These are phyloP conservation scores for Dendryphion nanum DNA, from an alignment of 2,329 filamentous ascomycete genomes.

Conservation along the genomic window DNA sequence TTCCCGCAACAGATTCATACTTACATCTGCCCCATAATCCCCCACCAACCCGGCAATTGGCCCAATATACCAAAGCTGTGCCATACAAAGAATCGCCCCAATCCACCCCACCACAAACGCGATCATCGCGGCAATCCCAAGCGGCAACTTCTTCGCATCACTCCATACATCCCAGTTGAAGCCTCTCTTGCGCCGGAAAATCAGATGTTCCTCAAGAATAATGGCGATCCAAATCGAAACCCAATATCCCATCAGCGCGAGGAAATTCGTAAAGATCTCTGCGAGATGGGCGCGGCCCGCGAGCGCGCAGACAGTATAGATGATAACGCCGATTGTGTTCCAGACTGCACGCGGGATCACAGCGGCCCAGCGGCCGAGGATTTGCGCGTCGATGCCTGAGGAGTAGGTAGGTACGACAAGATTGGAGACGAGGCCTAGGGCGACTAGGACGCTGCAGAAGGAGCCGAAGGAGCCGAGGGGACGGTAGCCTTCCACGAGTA, in stretches of 20 bases:
- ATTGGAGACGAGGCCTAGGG: conserved; percentile 65
- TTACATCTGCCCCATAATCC: conserved; percentile 57
- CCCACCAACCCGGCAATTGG: conserved; percentile 60
- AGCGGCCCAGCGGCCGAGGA: conserved; percentile 59
- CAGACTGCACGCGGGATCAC: conserved; percentile 63
- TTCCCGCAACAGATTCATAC: conserved; percentile 15
- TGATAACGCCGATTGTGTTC: conserved; percentile 61
- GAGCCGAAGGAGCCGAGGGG: conserved; percentile 63
- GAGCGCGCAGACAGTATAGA: conserved; percentile 64
- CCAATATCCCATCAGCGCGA: conserved; percentile 71
- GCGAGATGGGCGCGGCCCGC: conserved; percentile 61
- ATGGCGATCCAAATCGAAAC: conserved; percentile 65
- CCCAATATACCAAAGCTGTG: conserved; percentile 68
- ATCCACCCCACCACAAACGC: conserved; percentile 66
- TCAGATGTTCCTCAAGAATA: conserved; percentile 59
- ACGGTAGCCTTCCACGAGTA: conserved; percentile 62
- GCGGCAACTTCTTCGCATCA: conserved; percentile 56
- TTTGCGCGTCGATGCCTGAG: conserved; percentile 66
- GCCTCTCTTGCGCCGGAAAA: conserved; percentile 55
- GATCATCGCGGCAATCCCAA: conserved; percentile 60
- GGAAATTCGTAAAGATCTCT: conserved; percentile 66
- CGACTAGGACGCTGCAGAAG: conserved; percentile 65
- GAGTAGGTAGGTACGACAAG: conserved; percentile 65
- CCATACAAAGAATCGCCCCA: conserved; percentile 66
- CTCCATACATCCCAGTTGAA: conserved; percentile 65